Percentiles rank a stretch among this genome's conserved stretches.
phyloP scores from a whole-genome alignment of 371 early-diverging fungal genomes.

The Apophysomyces sp. region DNA sequence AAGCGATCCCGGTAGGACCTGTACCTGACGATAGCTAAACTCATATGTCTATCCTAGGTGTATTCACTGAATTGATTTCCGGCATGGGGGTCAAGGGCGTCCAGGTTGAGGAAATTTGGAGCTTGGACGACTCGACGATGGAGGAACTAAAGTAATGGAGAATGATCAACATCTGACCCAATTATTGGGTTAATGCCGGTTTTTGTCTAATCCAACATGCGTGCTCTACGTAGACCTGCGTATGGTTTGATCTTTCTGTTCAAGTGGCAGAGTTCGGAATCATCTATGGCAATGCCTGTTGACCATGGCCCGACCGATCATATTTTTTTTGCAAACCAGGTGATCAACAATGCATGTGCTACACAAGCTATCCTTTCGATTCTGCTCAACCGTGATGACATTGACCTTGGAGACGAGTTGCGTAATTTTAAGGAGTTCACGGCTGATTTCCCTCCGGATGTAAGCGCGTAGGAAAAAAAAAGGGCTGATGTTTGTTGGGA shows the following conservation, averaged over 20 bases:
- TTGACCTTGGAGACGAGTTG: conserved; percentile 77
- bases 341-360: conserved; percentile 87
- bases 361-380: conserved; percentile 93
- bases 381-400: conserved; percentile 68
- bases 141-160: conserved; percentile 59
- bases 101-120: conserved; percentile 83
- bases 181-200: background rate
- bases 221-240: conserved; percentile 55
- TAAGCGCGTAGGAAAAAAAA: conserved; percentile 27
- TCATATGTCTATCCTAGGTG: conserved; percentile 47
- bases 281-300: conserved; percentile 22
- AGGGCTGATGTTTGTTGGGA: too few species aligned
- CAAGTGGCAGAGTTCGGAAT: conserved; percentile 70
- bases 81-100: conserved; percentile 83
- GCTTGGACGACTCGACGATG: conserved; percentile 64
- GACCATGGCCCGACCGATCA: conserved; percentile 34
- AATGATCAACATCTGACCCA: background rate
- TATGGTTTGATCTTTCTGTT: conserved; percentile 92
- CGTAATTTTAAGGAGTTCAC: conserved; percentile 78
- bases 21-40: background rate
- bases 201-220: background rate
- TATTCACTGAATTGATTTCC: conserved; percentile 87
- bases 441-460: conserved; percentile 76
- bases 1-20: conserved; percentile 74
- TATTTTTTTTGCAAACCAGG: conserved; percentile 82